Evolutionary conservation across 352 stramenopile genomes (phyloP), one percentile per base, ranked within the genome.

Genomic region (Peronospora destructor): DNA sequence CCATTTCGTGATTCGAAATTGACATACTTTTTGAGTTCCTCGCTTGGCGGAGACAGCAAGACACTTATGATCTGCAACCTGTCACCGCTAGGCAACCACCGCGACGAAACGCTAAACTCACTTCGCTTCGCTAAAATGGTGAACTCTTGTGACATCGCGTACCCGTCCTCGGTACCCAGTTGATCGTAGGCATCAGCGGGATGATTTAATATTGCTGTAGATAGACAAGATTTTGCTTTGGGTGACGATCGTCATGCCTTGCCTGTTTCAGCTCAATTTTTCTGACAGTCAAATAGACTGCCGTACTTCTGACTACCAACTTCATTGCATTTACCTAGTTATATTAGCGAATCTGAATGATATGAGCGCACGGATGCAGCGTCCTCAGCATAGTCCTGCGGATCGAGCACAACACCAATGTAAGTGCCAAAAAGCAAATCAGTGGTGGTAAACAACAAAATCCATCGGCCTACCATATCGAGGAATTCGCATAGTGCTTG

Each of bases 61-160:
- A 91, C 84, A 16, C 70, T 95, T 30, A 94, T 95, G 85, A 95
- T 95, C 44, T 94, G 82, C 59, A 95, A 91, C 41, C 56, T 95
- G 28, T 94, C 83, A 28, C 85, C 85, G 7, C 56, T 92, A 12
- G 49, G 52, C 0, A 61, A 80, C 42, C 76, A 94, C 35, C 76
- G 82, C 9, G 76, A 93, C 42, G 85, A 95, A 51, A 90, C 77
- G 30, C 67, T 94, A 6, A 93, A 92, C 59, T 92, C 84, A 2
- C 61, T 95, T 16, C 75, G 85, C 2, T 95, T 95, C 33, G 85
- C 85, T 13, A 91, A 92, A 65, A 91, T 79, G 17, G 85, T 92
- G 25, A 91, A 93, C 59, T 84, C 80, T 35, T 95, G 85, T 61
- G 84, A 91, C 53, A 87, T 92, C 34, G 68, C 83, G 12, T 84